phyloP scores from a whole-genome alignment of 2,329 filamentous ascomycete species.

The Hypoxylon sp. region DNA sequence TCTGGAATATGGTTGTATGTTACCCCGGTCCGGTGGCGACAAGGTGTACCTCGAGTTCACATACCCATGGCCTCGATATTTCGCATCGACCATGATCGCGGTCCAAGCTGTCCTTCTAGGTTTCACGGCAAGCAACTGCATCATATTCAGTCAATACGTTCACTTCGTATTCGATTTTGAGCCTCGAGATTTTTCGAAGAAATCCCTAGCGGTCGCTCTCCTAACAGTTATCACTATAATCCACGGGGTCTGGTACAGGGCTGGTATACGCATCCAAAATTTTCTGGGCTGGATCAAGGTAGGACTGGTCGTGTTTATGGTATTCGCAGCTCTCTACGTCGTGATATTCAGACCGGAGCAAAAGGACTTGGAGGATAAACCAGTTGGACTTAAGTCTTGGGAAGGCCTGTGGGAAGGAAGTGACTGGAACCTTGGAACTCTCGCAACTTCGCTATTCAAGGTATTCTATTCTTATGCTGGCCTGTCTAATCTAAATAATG shows the following conservation, averaged over 20 bases:
- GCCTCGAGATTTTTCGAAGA: slow-evolving; percentile 66
- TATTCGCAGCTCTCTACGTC: slow-evolving; percentile 72
- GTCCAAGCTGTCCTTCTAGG: slow-evolving; percentile 75
- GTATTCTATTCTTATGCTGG: slow-evolving; percentile 80
- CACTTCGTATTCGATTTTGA: slow-evolving; percentile 70
- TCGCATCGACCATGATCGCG: slow-evolving; percentile 75
- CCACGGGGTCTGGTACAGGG: slow-evolving; percentile 70
- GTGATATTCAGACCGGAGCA: slow-evolving; percentile 62
- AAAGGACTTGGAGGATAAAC: slow-evolving; percentile 37
- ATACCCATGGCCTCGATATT: slow-evolving; percentile 73
- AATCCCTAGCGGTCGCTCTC: slow-evolving; percentile 69
- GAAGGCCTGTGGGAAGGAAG: slow-evolving; percentile 73
- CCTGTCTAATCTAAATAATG: slow-evolving; percentile 77
- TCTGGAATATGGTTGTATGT: slow-evolving; percentile 79
- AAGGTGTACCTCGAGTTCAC: slow-evolving; percentile 82
- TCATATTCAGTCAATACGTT: slow-evolving; percentile 77
- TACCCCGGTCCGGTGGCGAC: slow-evolving; percentile 76
- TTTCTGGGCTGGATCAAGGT: slow-evolving; percentile 75
- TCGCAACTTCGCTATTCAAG: slow-evolving; percentile 78
- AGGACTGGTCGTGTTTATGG: slow-evolving; percentile 72
- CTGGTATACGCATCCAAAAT: slow-evolving; percentile 73
- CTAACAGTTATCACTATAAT: slow-evolving; percentile 71
- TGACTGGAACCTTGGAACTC: slow-evolving; percentile 77
- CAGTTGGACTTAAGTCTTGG: slow-evolving; percentile 57
- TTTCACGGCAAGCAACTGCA: slow-evolving; percentile 79